phyloP scores from a whole-genome alignment of 768 basidiomycete genomes.

The Lactifluus volemus region DNA sequence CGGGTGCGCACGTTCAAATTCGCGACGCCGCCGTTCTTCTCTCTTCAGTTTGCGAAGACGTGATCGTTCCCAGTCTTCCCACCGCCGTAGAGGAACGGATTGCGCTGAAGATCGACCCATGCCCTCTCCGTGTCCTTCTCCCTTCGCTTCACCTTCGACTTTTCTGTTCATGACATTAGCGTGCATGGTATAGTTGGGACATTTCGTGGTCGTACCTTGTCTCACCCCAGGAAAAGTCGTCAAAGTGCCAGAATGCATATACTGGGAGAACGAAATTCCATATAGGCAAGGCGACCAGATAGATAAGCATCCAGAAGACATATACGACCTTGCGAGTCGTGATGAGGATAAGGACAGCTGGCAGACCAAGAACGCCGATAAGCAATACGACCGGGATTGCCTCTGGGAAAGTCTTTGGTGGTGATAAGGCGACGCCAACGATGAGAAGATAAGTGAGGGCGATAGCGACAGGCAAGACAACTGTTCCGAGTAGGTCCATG shows the following conservation, averaged over 20 bases:
- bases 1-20: constrained; percentile 73
- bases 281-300: constrained; percentile 83
- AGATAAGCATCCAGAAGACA: constrained; percentile 96
- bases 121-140: constrained; percentile 66
- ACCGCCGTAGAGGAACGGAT: constrained; percentile 86
- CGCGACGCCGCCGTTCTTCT: constrained; percentile 71
- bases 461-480: constrained; percentile 93
- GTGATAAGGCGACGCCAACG: constrained; percentile 67
- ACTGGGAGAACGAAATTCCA: constrained; percentile 95
- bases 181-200: background rate
- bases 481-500: constrained; percentile 89
- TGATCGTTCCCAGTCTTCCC: constrained; percentile 99
- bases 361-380: constrained; percentile 85
- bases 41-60: constrained; percentile 84
- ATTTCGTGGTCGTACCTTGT: constrained; percentile 57
- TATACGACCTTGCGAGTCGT: constrained; percentile 94
- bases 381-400: constrained; percentile 91
- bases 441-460: constrained; percentile 82
- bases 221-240: constrained; percentile 99
- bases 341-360: constrained; percentile 85
- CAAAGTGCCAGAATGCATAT: constrained; percentile 99
- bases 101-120: constrained; percentile 42
- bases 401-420: constrained; percentile 80
- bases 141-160: constrained; percentile 86
- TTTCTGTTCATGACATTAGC: constrained; percentile 44